Evolutionary conservation across 192 early-diverging fungal genomes (phyloP).

Genomic region (Irineochytrium annulatum): DNA sequence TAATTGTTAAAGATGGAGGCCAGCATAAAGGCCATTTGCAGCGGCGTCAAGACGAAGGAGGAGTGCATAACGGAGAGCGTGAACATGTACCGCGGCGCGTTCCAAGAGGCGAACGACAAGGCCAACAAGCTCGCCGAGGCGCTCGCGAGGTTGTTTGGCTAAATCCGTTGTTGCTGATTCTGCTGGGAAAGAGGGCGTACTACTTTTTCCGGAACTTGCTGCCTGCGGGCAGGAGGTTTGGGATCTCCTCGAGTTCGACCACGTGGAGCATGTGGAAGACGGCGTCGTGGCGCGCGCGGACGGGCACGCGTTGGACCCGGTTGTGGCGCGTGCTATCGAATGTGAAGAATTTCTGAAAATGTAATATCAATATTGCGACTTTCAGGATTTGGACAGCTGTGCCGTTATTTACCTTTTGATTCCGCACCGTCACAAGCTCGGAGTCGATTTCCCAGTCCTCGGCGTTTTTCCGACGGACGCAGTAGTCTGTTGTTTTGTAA

Average conservation of each 20-base stretch:
- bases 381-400: background rate
- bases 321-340: constrained; percentile 23
- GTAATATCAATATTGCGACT: background rate
- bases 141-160: too few species aligned
- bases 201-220: too few species aligned
- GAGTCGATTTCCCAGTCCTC: constrained; percentile 36
- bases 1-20: constrained; percentile 62
- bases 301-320: constrained; percentile 5
- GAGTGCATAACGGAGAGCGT: constrained; percentile 68
- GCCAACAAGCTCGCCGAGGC: background rate
- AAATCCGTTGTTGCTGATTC: too few species aligned
- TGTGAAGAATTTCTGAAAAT: constrained; percentile 35
- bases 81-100: constrained; percentile 70
- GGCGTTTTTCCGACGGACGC: constrained; percentile 24
- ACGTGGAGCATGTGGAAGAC: constrained; percentile 49
- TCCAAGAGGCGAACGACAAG: constrained; percentile 35
- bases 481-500: constrained; percentile 13
- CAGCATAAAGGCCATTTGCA: constrained; percentile 69
- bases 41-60: constrained; percentile 58
- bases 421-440: constrained; percentile 28
- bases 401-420: constrained; percentile 17
- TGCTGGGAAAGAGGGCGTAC: too few species aligned
- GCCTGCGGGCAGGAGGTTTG: too few species aligned
- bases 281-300: constrained; percentile 39
- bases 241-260: constrained; percentile 38